phyloP scores from a whole-genome alignment of 2,329 filamentous ascomycete species.

The Alternaria sp. region DNA sequence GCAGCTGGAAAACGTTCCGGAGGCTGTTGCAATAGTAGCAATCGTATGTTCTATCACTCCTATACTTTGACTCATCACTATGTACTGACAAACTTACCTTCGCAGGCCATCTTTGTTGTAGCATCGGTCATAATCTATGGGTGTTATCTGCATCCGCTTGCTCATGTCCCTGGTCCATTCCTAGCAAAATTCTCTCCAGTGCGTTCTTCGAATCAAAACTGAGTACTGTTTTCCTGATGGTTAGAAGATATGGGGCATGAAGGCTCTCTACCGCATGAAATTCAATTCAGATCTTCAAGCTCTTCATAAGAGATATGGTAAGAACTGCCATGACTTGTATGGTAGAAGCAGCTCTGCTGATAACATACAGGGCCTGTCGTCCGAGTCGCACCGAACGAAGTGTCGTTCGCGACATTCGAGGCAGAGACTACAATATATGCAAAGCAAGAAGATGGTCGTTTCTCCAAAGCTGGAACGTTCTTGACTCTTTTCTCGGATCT shows the following conservation, averaged over 20 bases:
- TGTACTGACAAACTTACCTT: background rate
- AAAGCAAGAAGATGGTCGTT: slow-evolving; percentile 4
- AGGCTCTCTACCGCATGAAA: slow-evolving; percentile 2
- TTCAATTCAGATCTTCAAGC: slow-evolving; percentile 7
- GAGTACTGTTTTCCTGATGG: background rate
- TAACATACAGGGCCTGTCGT: background rate
- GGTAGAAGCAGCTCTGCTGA: background rate
- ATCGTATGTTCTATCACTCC: background rate
- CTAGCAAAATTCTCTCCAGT: slow-evolving; percentile 3
- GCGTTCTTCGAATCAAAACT: background rate
- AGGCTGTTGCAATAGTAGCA: background rate
- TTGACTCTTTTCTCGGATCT: slow-evolving; percentile 7
- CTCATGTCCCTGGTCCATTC: slow-evolving; percentile 2
- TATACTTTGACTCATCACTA: background rate
- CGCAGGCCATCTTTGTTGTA: background rate
- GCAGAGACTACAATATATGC: slow-evolving; percentile 4
- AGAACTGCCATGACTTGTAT: background rate
- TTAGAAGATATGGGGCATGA: slow-evolving; percentile 6
- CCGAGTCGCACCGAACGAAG: slow-evolving; percentile 3
- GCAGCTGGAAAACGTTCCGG: background rate
- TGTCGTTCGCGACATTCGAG: slow-evolving; percentile 1
- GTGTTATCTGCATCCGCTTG: background rate
- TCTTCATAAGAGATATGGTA: background rate
- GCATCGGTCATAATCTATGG: background rate
- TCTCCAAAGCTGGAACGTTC: slow-evolving; percentile 5